A percentile compares a stretch with the other conserved stretches of the same genome.
Evolutionary conservation across 257 asterid genomes (phyloP).

Genomic region (Buddleja alternifolia): DNA sequence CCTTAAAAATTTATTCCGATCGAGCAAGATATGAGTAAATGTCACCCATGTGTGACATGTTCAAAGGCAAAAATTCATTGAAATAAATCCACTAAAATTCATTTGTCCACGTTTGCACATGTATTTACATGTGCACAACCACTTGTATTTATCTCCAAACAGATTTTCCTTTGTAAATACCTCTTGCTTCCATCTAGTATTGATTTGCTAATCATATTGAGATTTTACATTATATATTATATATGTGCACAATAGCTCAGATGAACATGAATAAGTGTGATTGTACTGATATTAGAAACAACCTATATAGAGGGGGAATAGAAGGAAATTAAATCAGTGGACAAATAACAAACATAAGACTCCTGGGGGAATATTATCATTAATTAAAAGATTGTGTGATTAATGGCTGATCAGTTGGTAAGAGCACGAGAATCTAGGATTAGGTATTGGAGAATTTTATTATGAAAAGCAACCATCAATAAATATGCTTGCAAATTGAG

Average conservation of each 20-base stretch:
- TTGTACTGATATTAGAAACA: too few relatives aligned
- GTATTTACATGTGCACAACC: slow-evolving; percentile 39
- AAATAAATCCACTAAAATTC: slow-evolving; percentile 8
- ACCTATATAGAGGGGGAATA: too few relatives aligned
- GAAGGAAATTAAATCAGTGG: not conserved
- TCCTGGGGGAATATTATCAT: slow-evolving; percentile 29
- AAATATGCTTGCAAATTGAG: slow-evolving; percentile 22
- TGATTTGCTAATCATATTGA: not conserved
- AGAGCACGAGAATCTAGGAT: slow-evolving; percentile 35
- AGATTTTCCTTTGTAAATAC: not conserved
- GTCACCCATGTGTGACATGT: slow-evolving; percentile 39
- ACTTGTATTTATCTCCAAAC: slow-evolving; percentile 1
- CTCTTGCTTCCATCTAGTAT: not conserved
- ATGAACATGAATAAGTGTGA: too few relatives aligned
- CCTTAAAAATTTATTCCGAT: not conserved
- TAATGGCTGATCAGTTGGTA: slow-evolving; percentile 36
- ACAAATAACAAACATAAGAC: slow-evolving; percentile 24
- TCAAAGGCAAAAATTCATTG: slow-evolving; percentile 10
- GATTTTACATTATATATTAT: too few relatives aligned
- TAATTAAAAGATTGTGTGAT: slow-evolving; percentile 6
- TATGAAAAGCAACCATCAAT: slow-evolving; percentile 15
- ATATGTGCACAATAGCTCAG: not conserved
- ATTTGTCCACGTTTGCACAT: slow-evolving; percentile 37
- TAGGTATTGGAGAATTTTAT: slow-evolving; percentile 28
- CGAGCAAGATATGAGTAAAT: not conserved